Evolutionary conservation across 129 eudicot genomes (phyloP).

Genomic region (Ambrosia trifida): DNA sequence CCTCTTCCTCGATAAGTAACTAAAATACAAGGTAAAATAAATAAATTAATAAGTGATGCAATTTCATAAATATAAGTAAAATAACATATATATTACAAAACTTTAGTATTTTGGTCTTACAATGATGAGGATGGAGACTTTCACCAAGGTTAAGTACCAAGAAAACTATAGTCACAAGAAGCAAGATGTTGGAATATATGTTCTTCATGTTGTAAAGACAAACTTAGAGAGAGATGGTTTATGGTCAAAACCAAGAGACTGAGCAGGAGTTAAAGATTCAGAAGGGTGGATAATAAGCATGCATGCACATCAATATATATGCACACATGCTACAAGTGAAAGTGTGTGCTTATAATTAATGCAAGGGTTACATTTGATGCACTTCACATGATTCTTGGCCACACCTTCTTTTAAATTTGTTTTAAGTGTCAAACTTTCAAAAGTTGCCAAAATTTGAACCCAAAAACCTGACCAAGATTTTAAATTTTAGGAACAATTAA

Average conservation of each 20-base stretch:
- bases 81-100: background rate
- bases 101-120: slow-evolving; percentile 33
- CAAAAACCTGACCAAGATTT: slow-evolving; percentile 5
- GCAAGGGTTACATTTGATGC: slow-evolving; percentile 56
- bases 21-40: slow-evolving; percentile 25
- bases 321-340: slow-evolving; percentile 26
- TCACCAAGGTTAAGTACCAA: slow-evolving; percentile 36
- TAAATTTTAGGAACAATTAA: slow-evolving; percentile 13
- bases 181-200: slow-evolving; percentile 32
- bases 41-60: background rate
- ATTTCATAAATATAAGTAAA: background rate
- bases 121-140: slow-evolving; percentile 55
- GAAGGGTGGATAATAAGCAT: slow-evolving; percentile 18
- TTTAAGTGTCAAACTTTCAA: slow-evolving; percentile 54
- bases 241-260: slow-evolving; percentile 3
- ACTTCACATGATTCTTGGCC: slow-evolving; percentile 89
- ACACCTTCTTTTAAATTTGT: slow-evolving; percentile 17
- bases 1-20: slow-evolving; percentile 46
- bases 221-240: background rate
- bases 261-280: slow-evolving; percentile 3
- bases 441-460: slow-evolving; percentile 36
- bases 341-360: slow-evolving; percentile 36
- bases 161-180: slow-evolving; percentile 35
- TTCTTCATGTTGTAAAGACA: slow-evolving; percentile 31
- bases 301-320: slow-evolving; percentile 26